A percentile compares a stretch with the other conserved stretches of the same genome.
phyloP scores from a whole-genome alignment of 1,284 basidiomycete genomes.

The Malassezia nana region DNA sequence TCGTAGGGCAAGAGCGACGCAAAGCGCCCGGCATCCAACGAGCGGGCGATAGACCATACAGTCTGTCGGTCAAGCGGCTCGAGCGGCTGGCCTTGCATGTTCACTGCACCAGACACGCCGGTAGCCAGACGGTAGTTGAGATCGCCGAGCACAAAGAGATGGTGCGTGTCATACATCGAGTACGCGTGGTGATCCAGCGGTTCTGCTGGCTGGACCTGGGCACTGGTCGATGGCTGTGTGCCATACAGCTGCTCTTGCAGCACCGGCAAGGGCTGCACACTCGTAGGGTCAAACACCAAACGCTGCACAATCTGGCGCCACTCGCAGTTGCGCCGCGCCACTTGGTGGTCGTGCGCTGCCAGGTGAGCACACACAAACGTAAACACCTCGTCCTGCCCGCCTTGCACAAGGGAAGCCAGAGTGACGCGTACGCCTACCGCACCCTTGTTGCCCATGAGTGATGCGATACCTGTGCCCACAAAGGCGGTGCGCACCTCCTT shows the following conservation, averaged over 20 bases:
- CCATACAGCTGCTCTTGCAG: conserved; percentile 14
- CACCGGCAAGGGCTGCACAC: conserved; percentile 22
- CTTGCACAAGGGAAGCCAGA: conserved; percentile 53
- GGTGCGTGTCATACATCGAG: conserved; percentile 45
- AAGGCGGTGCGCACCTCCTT: conserved; percentile 39
- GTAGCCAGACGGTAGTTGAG: conserved; percentile 45
- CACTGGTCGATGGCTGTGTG: conserved; percentile 16
- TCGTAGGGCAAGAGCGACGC: conserved; percentile 31
- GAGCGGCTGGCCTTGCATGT: not conserved
- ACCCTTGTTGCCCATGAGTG: conserved; percentile 82
- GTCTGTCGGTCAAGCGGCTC: not conserved
- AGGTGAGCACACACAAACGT: conserved; percentile 91
- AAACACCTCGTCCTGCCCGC: conserved; percentile 28
- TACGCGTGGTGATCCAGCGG: conserved; percentile 34
- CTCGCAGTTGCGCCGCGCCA: conserved; percentile 65
- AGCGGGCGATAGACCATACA: conserved; percentile 15
- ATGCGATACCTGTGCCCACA: conserved; percentile 44
- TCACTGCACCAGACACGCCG: not conserved
- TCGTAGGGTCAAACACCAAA: conserved; percentile 58
- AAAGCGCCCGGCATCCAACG: conserved; percentile 30
- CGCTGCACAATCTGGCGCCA: conserved; percentile 68
- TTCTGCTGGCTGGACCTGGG: conserved; percentile 52
- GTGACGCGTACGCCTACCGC: conserved; percentile 80
- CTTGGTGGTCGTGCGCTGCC: conserved; percentile 66
- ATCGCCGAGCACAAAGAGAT: conserved; percentile 48